A percentile compares a stretch with the other conserved stretches of the same genome.
Conservation (phyloP, 148 eudicot species). For the Vaccinium myrtillus region DNA sequence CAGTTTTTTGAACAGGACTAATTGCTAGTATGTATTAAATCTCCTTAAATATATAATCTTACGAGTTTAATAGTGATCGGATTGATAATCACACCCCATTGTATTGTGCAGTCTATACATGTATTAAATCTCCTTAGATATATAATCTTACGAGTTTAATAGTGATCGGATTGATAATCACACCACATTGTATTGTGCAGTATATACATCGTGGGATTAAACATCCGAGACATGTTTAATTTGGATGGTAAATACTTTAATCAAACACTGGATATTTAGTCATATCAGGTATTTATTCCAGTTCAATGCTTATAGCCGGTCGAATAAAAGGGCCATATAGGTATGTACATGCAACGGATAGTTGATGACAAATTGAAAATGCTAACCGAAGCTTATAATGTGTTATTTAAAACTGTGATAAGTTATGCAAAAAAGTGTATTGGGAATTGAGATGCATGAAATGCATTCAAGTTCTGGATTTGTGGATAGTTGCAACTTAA, state of each 20-base stretch:
- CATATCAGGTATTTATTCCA: neutral
- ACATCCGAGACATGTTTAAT: neutral
- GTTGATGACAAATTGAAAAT: neutral
- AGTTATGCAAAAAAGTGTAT: neutral
- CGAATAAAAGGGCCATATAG: neutral
- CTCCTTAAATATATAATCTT: neutral
- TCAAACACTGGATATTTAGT: neutral
- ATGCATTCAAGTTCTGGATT: neutral
- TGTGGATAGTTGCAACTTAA: neutral
- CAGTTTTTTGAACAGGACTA: neutral
- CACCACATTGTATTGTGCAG: neutral
- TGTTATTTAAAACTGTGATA: neutral
- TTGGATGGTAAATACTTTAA: neutral
- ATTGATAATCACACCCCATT: neutral
- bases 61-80: neutral
- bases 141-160: neutral
- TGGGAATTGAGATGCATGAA: neutral
- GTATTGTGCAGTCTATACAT: neutral
- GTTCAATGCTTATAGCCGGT: neutral
- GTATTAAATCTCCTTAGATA: neutral
- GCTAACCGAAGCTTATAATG: neutral
- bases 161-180: neutral
- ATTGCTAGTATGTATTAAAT: neutral
- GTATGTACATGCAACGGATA: neutral
- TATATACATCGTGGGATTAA: neutral